phyloP scores from a whole-genome alignment of 306 rosid genomes.

The Acacia confusa region DNA sequence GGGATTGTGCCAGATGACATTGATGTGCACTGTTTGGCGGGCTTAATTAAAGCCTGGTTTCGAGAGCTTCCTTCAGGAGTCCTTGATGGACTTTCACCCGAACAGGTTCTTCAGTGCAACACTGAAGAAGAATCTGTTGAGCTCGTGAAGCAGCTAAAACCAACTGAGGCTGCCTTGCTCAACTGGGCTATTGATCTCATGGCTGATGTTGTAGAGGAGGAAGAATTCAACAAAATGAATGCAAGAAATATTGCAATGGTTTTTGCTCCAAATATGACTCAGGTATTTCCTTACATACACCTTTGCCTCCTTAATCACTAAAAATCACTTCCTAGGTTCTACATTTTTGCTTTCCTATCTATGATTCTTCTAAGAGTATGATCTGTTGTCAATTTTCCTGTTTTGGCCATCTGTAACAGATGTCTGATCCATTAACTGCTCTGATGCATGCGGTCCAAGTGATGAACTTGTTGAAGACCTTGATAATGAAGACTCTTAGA shows the following conservation, averaged over 20 bases:
- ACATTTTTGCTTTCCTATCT: not conserved
- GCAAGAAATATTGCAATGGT: conserved; percentile 97
- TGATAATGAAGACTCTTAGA: conserved; percentile 71
- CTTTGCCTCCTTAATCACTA: not conserved
- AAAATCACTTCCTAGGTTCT: not conserved
- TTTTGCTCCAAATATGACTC: conserved; percentile 98
- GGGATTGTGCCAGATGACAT: conserved; percentile 87
- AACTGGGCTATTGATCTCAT: conserved; percentile 92
- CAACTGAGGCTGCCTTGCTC: conserved; percentile 73
- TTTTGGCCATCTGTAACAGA: conserved; percentile 49
- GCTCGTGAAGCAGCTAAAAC: conserved; percentile 79
- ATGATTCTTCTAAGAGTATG: not conserved
- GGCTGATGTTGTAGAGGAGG: conserved; percentile 97
- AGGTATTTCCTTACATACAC: conserved; percentile 36
- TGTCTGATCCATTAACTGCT: conserved; percentile 98
- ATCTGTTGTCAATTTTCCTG: not conserved
- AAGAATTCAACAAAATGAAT: conserved; percentile 89
- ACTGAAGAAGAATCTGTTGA: conserved; percentile 79
- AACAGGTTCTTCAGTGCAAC: conserved; percentile 87
- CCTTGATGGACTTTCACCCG: conserved; percentile 93
- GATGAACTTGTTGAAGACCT: conserved; percentile 89
- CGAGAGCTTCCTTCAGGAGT: conserved; percentile 95
- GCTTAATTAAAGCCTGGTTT: conserved; percentile 96
- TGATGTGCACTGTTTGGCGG: conserved; percentile 90
- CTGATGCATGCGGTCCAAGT: conserved; percentile 99